Conservation (phyloP, 2,329 filamentous ascomycete species). For the Plectosphaerella plurivora region DNA sequence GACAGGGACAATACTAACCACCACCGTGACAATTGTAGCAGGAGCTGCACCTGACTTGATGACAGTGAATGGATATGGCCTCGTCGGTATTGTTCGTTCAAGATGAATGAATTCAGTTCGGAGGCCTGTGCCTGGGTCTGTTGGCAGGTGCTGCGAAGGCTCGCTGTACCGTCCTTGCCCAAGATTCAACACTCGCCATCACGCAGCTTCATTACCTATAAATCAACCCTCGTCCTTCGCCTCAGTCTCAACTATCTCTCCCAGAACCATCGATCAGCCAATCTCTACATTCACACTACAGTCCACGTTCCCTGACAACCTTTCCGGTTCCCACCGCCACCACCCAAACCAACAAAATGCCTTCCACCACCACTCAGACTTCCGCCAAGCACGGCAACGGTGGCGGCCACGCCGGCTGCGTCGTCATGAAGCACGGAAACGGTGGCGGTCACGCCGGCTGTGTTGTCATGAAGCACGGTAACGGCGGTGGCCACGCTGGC, state of each 20-base stretch:
- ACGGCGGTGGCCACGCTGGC: not conserved
- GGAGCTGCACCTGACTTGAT: no score
- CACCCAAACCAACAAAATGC: conserved; percentile 1
- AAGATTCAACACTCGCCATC: no score
- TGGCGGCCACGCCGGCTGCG: not conserved
- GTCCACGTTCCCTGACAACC: not conserved
- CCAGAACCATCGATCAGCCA: not conserved
- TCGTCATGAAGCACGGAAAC: not conserved
- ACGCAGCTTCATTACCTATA: not conserved
- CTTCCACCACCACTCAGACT: not conserved
- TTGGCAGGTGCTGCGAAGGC: no score
- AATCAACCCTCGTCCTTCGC: not conserved
- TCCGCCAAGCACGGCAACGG: not conserved
- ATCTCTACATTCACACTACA: not conserved
- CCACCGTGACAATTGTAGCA: not conserved
- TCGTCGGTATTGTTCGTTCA: no score
- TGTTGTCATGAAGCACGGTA: conserved; percentile 3
- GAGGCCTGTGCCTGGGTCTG: no score
- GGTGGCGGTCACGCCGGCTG: conserved; percentile 2
- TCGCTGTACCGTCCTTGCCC: no score
- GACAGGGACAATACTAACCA: not conserved
- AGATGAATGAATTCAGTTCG: no score
- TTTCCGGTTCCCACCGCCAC: not conserved
- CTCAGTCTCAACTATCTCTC: not conserved
- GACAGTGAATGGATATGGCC: no score